A percentile compares a stretch with the other conserved stretches of the same genome.
Conservation (phyloP, 2,329 filamentous ascomycete genomes). For the Trichoderma sp. region DNA sequence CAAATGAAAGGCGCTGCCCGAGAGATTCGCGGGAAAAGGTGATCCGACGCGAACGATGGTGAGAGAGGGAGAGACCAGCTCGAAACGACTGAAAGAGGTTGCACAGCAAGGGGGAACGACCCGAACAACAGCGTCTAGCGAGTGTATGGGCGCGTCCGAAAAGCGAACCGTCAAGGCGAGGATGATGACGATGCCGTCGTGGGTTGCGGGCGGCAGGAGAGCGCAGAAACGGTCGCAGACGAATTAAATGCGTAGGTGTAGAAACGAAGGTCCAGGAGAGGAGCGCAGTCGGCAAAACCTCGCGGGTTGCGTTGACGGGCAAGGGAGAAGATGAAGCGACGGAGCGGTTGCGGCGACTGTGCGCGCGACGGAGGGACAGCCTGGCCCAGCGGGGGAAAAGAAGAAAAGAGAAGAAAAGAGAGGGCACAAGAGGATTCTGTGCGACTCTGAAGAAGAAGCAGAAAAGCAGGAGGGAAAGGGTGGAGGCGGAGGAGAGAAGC, state of each 20-base stretch:
- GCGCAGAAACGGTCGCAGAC: constrained; percentile 13
- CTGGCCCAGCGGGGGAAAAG: constrained; percentile 17
- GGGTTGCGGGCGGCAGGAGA: background rate
- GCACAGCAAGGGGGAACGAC: constrained; percentile 27
- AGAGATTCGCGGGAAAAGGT: constrained; percentile 25
- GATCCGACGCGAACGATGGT: constrained; percentile 23
- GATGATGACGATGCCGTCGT: constrained; percentile 9
- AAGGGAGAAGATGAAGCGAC: background rate
- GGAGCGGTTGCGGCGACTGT: constrained; percentile 9
- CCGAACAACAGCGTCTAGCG: constrained; percentile 46
- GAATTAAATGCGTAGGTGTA: constrained; percentile 32
- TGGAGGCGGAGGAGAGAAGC: constrained; percentile 27
- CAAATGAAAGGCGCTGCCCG: constrained; percentile 35
- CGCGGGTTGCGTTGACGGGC: constrained; percentile 13
- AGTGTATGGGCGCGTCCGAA: constrained; percentile 36
- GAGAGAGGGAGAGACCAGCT: constrained; percentile 44
- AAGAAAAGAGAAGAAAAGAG: constrained; percentile 20
- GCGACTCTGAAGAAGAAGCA: constrained; percentile 19
- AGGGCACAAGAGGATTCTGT: constrained; percentile 34
- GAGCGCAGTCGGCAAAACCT: constrained; percentile 30
- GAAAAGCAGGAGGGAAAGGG: constrained; percentile 27
- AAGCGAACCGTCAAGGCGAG: constrained; percentile 42
- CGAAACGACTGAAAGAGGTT: constrained; percentile 34
- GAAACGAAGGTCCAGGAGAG: constrained; percentile 36
- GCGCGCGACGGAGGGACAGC: constrained; percentile 20